Evolutionary conservation across 2,329 filamentous ascomycete genomes (phyloP).

Genomic region (Colletotrichum salicis): DNA sequence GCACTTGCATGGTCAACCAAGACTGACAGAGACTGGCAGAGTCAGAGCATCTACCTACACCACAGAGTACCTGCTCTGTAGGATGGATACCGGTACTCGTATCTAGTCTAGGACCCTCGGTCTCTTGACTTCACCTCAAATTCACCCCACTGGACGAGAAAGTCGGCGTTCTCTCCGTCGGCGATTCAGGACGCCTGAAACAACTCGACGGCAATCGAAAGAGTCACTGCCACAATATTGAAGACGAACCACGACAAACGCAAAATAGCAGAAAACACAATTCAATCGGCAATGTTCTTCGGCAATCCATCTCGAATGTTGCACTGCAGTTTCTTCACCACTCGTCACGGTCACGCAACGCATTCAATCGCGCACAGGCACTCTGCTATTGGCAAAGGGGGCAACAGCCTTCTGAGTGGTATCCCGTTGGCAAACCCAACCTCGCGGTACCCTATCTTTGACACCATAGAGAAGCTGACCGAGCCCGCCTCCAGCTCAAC

Average conservation of each 20-base stretch:
- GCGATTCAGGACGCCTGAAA: slow-evolving; percentile 25
- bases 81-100: not conserved
- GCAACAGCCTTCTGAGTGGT: not conserved
- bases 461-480: not conserved
- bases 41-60: slow-evolving; percentile 15
- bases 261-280: not conserved
- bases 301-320: slow-evolving; percentile 11
- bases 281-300: slow-evolving; percentile 18
- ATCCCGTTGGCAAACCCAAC: not conserved
- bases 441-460: not conserved
- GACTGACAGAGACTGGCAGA: slow-evolving; percentile 10
- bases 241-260: not conserved
- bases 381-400: not conserved
- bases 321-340: not conserved
- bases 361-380: not conserved
- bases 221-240: not conserved
- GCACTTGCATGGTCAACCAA: not conserved
- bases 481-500: not conserved
- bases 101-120: not conserved
- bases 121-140: not conserved
- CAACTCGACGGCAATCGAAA: slow-evolving; percentile 21
- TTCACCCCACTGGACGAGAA: not conserved
- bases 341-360: not conserved
- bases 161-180: slow-evolving; percentile 15
- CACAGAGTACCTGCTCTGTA: not conserved